Evolutionary conservation across 768 basidiomycete genomes (phyloP).

Genomic region (Gyrodon lividus): DNA sequence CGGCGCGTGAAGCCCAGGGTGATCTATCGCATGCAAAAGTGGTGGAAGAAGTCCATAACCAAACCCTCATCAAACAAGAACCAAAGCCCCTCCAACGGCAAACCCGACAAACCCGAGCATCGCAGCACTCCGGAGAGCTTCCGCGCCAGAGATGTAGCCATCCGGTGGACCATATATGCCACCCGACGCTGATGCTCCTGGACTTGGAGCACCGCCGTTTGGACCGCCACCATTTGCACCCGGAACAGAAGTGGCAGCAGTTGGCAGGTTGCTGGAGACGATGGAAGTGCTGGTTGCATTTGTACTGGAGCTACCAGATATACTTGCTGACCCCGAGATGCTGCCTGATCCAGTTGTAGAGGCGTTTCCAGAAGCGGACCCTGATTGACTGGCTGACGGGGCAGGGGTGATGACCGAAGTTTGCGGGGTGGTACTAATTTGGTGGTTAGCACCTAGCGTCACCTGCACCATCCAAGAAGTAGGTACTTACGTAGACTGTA

Average conservation of each 20-base stretch:
- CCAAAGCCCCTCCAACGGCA: constrained; percentile 48
- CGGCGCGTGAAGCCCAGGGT: constrained; percentile 6
- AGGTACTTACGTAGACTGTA: constrained; percentile 41
- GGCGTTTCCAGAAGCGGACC: constrained; percentile 18
- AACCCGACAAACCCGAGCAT: constrained; percentile 45
- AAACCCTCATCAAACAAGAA: constrained; percentile 38
- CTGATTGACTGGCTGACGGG: constrained; percentile 24
- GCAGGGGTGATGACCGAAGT: constrained; percentile 50
- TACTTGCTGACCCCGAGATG: constrained; percentile 19
- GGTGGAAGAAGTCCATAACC: constrained; percentile 4
- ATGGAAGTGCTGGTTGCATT: constrained; percentile 36
- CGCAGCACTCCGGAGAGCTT: constrained; percentile 45
- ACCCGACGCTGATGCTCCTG: constrained; percentile 44
- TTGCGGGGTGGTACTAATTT: constrained; percentile 38
- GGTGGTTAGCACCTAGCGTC: constrained; percentile 41
- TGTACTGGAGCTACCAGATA: constrained; percentile 18
- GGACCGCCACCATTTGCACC: constrained; percentile 49
- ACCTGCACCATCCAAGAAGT: constrained; percentile 9
- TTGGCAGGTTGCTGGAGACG: constrained; percentile 48
- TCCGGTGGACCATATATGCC: constrained; percentile 70
- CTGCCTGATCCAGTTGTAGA: constrained; percentile 23
- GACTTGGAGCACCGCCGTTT: constrained; percentile 50
- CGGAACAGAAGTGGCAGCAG: constrained; percentile 53
- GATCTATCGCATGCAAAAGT: constrained; percentile 14
- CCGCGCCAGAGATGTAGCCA: constrained; percentile 58